phyloP scores from a whole-genome alignment of 176 grass and related monocot genomes.

The Coix lacrymajobi region DNA sequence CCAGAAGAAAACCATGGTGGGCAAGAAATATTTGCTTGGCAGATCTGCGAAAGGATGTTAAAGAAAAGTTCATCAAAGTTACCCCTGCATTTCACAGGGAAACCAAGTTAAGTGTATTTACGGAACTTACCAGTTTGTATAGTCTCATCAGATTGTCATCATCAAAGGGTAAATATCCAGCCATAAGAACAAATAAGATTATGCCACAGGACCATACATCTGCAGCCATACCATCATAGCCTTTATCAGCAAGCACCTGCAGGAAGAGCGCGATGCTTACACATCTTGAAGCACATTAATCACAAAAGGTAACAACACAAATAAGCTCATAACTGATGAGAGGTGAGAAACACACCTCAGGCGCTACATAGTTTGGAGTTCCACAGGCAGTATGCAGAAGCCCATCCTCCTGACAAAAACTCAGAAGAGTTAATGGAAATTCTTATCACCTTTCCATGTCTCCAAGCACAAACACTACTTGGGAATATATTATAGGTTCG shows the following conservation, averaged over 20 bases:
- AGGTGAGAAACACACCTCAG: constrained; percentile 55
- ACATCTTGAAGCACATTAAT: constrained; percentile 12
- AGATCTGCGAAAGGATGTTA: constrained; percentile 48
- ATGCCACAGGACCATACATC: constrained; percentile 96
- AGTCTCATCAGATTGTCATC: constrained; percentile 56
- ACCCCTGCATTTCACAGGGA: background rate
- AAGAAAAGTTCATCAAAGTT: background rate
- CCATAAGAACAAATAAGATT: constrained; percentile 97
- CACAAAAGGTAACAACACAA: background rate
- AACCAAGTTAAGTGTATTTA: background rate
- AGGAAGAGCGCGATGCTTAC: constrained; percentile 24
- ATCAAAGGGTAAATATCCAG: constrained; percentile 93
- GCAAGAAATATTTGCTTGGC: constrained; percentile 53
- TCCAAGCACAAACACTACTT: background rate
- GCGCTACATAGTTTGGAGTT: constrained; percentile 97
- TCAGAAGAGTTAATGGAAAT: background rate
- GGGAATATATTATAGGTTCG: background rate
- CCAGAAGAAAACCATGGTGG: constrained; percentile 73
- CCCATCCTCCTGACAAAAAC: constrained; percentile 54
- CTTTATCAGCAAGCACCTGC: constrained; percentile 95
- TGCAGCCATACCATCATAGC: constrained; percentile 84
- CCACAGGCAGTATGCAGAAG: constrained; percentile 95
- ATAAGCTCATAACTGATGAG: background rate
- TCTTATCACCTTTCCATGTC: background rate
- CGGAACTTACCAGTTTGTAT: constrained; percentile 67